These are phyloP conservation scores for Fusarium haematococcum DNA, from an alignment of 2,329 filamentous ascomycete species.

Conservation along the genomic window DNA sequence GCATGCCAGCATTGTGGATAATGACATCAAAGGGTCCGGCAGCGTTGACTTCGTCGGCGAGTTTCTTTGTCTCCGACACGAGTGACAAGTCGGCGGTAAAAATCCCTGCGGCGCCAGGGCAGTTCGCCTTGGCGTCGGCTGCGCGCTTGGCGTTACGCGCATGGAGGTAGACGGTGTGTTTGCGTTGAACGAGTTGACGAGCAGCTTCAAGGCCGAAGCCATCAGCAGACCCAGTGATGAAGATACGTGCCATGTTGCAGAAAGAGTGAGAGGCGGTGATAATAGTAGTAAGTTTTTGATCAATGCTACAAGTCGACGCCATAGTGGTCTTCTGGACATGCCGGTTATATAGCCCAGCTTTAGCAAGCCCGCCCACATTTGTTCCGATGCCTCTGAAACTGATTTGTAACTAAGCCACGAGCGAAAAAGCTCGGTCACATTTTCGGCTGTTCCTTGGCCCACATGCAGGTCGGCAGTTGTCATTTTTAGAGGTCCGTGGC, in stretches of 20 bases:
- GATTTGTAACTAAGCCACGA: neutral
- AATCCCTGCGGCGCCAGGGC: neutral
- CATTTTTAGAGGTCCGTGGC: neutral
- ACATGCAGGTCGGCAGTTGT: neutral
- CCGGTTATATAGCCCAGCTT: neutral
- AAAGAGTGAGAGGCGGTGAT: neutral
- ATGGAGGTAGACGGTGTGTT: conserved; percentile 40
- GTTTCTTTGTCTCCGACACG: conserved; percentile 26
- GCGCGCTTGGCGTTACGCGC: conserved; percentile 36
- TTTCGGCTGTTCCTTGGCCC: neutral
- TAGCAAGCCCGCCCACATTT: neutral
- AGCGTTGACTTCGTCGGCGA: conserved; percentile 25
- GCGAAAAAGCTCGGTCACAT: neutral
- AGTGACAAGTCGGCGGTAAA: neutral
- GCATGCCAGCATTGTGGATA: conserved; percentile 36
- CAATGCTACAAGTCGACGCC: neutral
- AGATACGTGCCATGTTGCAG: conserved; percentile 35
- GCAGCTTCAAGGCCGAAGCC: conserved; percentile 40
- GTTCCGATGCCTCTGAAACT: neutral
- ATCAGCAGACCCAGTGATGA: conserved; percentile 43
- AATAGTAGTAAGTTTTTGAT: neutral
- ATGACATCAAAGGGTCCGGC: conserved; percentile 28
- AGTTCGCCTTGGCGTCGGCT: conserved; percentile 21
- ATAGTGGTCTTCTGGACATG: neutral
- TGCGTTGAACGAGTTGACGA: conserved; percentile 37